A percentile compares a stretch with the other conserved stretches of the same genome.
Evolutionary conservation across 306 rosid species (phyloP).

Genomic region (Gynostemma pentaphyllum): DNA sequence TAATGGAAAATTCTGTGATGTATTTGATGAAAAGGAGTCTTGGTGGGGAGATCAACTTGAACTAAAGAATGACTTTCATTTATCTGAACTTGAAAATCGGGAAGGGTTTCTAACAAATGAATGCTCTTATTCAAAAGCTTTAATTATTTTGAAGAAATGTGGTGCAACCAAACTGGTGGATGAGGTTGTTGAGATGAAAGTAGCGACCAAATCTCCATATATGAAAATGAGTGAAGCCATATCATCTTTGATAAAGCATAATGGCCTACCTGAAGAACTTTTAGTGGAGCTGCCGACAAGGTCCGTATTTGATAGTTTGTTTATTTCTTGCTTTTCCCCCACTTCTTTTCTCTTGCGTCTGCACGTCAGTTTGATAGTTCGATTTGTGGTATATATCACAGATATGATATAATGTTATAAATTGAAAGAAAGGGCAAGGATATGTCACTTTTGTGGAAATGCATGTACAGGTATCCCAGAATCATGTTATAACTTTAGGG

Average conservation of each 20-base stretch:
- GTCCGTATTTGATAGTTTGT: conserved; percentile 19
- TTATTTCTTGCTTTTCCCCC: conserved; percentile 1
- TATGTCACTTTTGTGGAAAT: neutral
- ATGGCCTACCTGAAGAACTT: conserved; percentile 42
- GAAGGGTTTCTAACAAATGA: conserved; percentile 23
- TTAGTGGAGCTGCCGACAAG: conserved; percentile 83
- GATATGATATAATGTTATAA: neutral
- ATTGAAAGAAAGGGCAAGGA: neutral
- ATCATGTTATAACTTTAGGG: too few relatives aligned
- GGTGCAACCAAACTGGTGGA: conserved; percentile 42
- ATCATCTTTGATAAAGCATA: conserved; percentile 41
- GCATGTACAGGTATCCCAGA: neutral
- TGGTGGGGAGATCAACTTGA: conserved; percentile 21
- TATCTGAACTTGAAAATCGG: conserved; percentile 18
- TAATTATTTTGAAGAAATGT: conserved; percentile 44
- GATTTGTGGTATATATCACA: conserved; percentile 1
- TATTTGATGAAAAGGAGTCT: conserved; percentile 28
- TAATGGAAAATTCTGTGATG: conserved; percentile 27
- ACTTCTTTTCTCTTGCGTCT: neutral
- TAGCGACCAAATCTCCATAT: conserved; percentile 54
- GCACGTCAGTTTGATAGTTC: conserved; percentile 5
- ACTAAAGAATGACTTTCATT: conserved; percentile 24
- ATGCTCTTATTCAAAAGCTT: conserved; percentile 34
- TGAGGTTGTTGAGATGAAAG: conserved; percentile 45
- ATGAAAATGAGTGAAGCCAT: conserved; percentile 59